A percentile compares a stretch with the other conserved stretches of the same genome.
Conservation (phyloP, 202 grass and related monocot species). For the Zoysia matrella region DNA sequence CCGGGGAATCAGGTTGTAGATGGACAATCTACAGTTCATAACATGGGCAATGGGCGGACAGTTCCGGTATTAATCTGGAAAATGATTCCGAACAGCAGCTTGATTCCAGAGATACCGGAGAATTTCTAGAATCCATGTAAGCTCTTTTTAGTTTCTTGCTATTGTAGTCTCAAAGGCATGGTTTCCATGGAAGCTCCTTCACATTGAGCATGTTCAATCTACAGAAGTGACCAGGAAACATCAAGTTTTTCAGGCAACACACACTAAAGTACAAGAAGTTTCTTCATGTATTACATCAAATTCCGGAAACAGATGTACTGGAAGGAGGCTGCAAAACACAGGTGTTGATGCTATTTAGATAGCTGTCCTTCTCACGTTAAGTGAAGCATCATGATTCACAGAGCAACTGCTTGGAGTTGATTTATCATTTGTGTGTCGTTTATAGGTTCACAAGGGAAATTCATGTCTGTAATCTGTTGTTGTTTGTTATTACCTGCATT, state of each 20-base stretch:
- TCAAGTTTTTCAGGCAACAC: conserved; percentile 37
- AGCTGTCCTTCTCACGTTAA: neutral
- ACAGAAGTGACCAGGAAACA: conserved; percentile 43
- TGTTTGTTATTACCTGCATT: no score
- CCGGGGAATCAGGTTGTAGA: conserved; percentile 15
- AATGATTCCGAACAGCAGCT: conserved; percentile 41
- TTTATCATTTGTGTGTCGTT: no score
- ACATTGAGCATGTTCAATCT: conserved; percentile 43
- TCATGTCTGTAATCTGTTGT: no score
- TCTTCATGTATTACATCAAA: conserved; percentile 12
- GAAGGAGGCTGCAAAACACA: conserved; percentile 45
- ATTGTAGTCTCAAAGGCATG: conserved; percentile 14
- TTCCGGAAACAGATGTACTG: conserved; percentile 35
- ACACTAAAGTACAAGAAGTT: conserved; percentile 33
- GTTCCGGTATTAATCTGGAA: conserved; percentile 56
- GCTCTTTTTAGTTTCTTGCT: conserved; percentile 23
- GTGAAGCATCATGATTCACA: neutral
- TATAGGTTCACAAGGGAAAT: no score
- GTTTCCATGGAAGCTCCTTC: conserved; percentile 20
- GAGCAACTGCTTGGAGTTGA: no score
- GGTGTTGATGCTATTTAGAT: conserved; percentile 41
- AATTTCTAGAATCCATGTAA: conserved; percentile 55
- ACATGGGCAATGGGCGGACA: conserved; percentile 25
- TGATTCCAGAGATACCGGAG: conserved; percentile 15
- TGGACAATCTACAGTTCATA: conserved; percentile 28